phyloP scores from a whole-genome alignment of 208 protist genomes.

The Strigomonas galati region DNA sequence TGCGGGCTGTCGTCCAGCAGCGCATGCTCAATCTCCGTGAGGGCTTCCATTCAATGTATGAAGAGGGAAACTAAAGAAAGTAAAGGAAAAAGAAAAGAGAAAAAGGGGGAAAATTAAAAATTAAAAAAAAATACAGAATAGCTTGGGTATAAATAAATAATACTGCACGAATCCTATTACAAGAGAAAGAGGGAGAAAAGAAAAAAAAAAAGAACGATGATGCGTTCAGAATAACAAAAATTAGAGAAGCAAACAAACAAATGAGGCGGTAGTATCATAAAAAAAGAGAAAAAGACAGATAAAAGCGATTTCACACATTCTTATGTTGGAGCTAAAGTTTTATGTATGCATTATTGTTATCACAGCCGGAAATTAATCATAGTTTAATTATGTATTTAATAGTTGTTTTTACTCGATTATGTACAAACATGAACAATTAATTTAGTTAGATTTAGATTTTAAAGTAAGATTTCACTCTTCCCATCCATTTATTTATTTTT shows the following conservation, averaged over 20 bases:
- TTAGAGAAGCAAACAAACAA: conserved; percentile 6
- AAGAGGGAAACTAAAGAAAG: conserved; percentile 3
- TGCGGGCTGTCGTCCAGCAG: conserved; percentile 6
- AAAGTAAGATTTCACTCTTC: too few species aligned
- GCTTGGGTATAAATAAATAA: background rate
- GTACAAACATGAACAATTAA: too few species aligned
- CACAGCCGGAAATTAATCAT: too few species aligned
- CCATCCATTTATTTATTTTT: background rate
- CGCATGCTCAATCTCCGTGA: background rate
- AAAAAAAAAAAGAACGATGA: conserved; percentile 7
- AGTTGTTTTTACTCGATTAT: conserved; percentile 1
- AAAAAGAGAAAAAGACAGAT: background rate
- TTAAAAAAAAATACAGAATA: background rate
- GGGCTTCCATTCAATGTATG: too few species aligned
- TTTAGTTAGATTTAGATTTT: too few species aligned
- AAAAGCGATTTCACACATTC: background rate
- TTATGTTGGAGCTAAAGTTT: background rate
- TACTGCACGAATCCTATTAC: background rate
- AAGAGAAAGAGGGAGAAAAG: background rate
- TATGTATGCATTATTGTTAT: too few species aligned
- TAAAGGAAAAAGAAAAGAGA: conserved; percentile 8
- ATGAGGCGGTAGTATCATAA: background rate
- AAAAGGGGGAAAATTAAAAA: conserved; percentile 8
- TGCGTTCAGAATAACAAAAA: conserved; percentile 6
- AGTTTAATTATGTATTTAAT: background rate